Percentiles rank a stretch among this genome's conserved stretches.
phyloP scores from a whole-genome alignment of 2,329 filamentous ascomycete genomes.

The Fulvia fulva region DNA sequence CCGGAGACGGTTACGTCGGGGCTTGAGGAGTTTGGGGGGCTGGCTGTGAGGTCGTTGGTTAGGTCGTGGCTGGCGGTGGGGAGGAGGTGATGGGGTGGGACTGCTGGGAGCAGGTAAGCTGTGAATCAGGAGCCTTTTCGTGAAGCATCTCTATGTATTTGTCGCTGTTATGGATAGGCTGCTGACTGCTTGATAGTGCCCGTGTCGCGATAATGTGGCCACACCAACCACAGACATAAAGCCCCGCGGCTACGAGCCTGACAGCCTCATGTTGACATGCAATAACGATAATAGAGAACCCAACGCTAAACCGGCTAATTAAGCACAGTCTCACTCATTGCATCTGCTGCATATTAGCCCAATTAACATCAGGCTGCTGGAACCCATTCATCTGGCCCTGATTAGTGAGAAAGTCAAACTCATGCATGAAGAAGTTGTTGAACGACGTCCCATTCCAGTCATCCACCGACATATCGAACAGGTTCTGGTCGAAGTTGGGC shows the following conservation, averaged over 20 bases:
- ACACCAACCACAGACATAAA: background rate
- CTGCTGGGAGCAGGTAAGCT: background rate
- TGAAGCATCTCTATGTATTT: background rate
- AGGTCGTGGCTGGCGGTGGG: constrained; percentile 1
- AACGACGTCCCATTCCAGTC: constrained; percentile 23
- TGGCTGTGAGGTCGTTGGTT: constrained; percentile 15
- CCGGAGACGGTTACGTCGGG: constrained; percentile 20
- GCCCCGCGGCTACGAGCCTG: background rate
- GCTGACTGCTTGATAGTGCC: background rate
- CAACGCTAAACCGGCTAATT: constrained; percentile 22
- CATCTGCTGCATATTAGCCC: constrained; percentile 19
- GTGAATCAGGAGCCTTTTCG: background rate
- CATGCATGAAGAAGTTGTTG: constrained; percentile 31
- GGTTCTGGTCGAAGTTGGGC: constrained; percentile 28
- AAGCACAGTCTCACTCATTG: background rate
- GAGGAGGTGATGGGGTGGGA: constrained; percentile 19
- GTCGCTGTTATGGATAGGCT: background rate
- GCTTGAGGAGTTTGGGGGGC: constrained; percentile 13
- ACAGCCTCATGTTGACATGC: constrained; percentile 22
- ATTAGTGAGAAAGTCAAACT: constrained; percentile 30
- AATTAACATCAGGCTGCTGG: constrained; percentile 26
- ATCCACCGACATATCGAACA: constrained; percentile 26
- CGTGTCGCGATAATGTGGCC: background rate
- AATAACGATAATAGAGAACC: no score
- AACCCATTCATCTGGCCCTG: constrained; percentile 25